phyloP scores from a whole-genome alignment of 495 filamentous ascomycete species.

The Glonium stellatum region DNA sequence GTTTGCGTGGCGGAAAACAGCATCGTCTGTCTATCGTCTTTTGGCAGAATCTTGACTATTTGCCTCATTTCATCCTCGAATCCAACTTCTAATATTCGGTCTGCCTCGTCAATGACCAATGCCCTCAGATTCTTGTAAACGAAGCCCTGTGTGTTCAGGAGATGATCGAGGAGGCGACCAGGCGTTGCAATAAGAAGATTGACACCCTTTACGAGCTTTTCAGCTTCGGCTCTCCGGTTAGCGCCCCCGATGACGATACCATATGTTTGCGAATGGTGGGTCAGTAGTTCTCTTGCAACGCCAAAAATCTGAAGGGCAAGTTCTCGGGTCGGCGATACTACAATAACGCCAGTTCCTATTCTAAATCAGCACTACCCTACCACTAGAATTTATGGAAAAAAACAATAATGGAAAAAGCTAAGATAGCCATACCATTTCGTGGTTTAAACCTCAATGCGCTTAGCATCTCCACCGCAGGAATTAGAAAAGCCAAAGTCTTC shows the following conservation, averaged over 20 bases:
- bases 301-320: conserved; percentile 94
- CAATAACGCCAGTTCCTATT: conserved; percentile 62
- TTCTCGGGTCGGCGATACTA: conserved; percentile 84
- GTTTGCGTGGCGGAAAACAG: conserved; percentile 97
- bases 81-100: conserved; percentile 90
- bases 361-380: too few relatives aligned
- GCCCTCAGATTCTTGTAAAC: conserved; percentile 89
- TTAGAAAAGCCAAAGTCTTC: conserved; percentile 92
- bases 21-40: conserved; percentile 86
- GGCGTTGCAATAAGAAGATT: conserved; percentile 93
- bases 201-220: conserved; percentile 89
- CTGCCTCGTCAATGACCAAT: conserved; percentile 86
- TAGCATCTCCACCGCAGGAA: conserved; percentile 93
- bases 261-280: conserved; percentile 81
- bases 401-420: too few relatives aligned
- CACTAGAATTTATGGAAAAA: too few relatives aligned
- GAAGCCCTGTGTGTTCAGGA: conserved; percentile 86
- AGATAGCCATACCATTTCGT: conserved; percentile 47
- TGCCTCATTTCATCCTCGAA: conserved; percentile 97
- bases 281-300: conserved; percentile 86
- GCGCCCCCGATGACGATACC: conserved; percentile 96
- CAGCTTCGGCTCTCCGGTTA: conserved; percentile 83
- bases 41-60: conserved; percentile 91
- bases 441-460: conserved; percentile 83
- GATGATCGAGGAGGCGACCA: conserved; percentile 52